Conservation (phyloP, 139 green algal species). For the Mychonastes homosphaera region DNA sequence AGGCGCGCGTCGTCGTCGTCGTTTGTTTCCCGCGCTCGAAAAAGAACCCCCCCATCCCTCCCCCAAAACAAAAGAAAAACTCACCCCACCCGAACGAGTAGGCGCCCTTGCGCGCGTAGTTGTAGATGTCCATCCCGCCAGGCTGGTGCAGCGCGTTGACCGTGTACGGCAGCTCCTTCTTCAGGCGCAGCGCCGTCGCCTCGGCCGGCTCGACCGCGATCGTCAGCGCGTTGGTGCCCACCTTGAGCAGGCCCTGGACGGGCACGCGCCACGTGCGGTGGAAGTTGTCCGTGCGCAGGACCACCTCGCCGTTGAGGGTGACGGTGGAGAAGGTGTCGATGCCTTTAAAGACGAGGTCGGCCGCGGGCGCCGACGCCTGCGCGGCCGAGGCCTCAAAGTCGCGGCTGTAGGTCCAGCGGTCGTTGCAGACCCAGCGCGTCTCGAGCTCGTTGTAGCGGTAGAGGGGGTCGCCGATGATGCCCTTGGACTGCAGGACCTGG, state of each 20-base stretch:
- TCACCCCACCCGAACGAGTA: conserved; percentile 61
- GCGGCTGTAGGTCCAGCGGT: conserved; percentile 46
- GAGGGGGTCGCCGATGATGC: conserved; percentile 11
- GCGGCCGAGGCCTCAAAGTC: conserved; percentile 18
- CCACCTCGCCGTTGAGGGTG: conserved; percentile 25
- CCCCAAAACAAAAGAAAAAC: no score
- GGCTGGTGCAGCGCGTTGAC: no score
- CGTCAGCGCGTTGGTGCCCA: conserved; percentile 3
- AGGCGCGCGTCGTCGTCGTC: no score
- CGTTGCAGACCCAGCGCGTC: conserved; percentile 35
- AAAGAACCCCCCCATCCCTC: no score
- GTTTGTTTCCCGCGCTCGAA: no score
- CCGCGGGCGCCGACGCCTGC: no score
- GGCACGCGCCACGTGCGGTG: conserved; percentile 19
- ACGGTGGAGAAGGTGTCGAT: conserved; percentile 40
- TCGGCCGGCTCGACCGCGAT: conserved; percentile 13
- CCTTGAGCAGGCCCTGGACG: neutral
- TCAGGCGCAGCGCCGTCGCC: conserved; percentile 1
- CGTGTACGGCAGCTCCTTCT: conserved; percentile 12
- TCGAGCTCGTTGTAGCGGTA: conserved; percentile 30
- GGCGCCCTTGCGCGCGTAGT: conserved; percentile 56
- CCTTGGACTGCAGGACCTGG: conserved; percentile 7
- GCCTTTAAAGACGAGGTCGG: conserved; percentile 29
- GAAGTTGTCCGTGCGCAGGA: conserved; percentile 30
- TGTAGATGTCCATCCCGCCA: conserved; percentile 50